Base-by-base conservation (phyloP, 495 filamentous ascomycete genomes). In the Hypoxylon crocopeplum region DNA sequence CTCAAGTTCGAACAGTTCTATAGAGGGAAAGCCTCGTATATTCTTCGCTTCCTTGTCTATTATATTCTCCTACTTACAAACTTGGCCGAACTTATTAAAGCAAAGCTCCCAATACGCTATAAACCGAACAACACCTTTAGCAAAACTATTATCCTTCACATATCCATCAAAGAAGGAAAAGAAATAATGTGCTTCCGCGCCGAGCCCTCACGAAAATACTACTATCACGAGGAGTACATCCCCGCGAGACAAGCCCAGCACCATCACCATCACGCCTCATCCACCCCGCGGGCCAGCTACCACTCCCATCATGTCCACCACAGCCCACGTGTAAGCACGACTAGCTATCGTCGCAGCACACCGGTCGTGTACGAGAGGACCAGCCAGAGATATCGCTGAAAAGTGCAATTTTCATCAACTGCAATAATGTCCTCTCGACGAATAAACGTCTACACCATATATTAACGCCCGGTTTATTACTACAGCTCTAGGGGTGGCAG, bases 211-310 rank as follows among this genome's bases (percentile, higher is more conserved):
- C 67, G 71, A 15, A 74, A 74, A 37, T 77, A 79, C 66, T 79
- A 79, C 66, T 79, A 79, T 64, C 75, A 75, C 68, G 75, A 79
- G 64, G 77, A 79, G 46, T 70, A 72, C 53, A 74, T 77, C 47
- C 77, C 75, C 49, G 68, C 69, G 49, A 51, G 72, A 19, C 69
- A 61, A 33, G 63, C 58, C 19, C 19, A 55, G 16, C 46, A 64
- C 50, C 62, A 64, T n/a, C 65, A 68, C 36, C 59, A 64, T 15
- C 68, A 74, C 48, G 66, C 65, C 44, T 48, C 62, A 4, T 58
- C 60, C 6, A 46, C 55, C 25, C 59, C 54, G 29, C 51, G 58
- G 7, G 64, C 44, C 15, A 64, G 59, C 49, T 62, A 68, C 20
- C 60, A 65, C 47, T 59, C 59, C n/a, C 62, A 57, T 13, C 67